Percentiles rank a stretch among this genome's conserved stretches.
Conservation (phyloP, 345 rosid species). For the Hibiscus mutabilis region DNA sequence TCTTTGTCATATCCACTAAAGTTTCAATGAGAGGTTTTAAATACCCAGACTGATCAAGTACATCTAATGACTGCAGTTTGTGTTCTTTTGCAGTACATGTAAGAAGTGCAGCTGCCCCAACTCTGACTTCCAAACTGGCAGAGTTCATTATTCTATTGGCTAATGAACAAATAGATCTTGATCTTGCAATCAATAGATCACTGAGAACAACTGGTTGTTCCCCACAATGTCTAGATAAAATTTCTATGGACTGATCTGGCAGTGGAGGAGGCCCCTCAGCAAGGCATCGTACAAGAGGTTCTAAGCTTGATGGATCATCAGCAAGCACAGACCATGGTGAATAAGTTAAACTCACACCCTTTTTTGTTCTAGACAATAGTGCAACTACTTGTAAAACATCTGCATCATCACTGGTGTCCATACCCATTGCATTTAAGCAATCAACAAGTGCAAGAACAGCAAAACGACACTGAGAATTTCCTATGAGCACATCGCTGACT, state of each 20-base stretch:
- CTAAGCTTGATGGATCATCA: slow-evolving; percentile 62
- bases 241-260: slow-evolving; percentile 81
- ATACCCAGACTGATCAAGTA: slow-evolving; percentile 54
- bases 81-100: slow-evolving; percentile 66
- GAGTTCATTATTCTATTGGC: slow-evolving; percentile 68
- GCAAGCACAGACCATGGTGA: slow-evolving; percentile 53
- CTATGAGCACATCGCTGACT: slow-evolving; percentile 59
- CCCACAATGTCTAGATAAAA: slow-evolving; percentile 71
- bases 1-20: slow-evolving; percentile 66
- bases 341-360: slow-evolving; percentile 34
- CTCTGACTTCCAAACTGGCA: slow-evolving; percentile 60
- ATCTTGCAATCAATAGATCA: slow-evolving; percentile 49
- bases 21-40: slow-evolving; percentile 45
- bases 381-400: slow-evolving; percentile 66
- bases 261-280: slow-evolving; percentile 54
- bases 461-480: slow-evolving; percentile 54
- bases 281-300: slow-evolving; percentile 49
- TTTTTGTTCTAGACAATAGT: slow-evolving; percentile 57
- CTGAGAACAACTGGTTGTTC: slow-evolving; percentile 54
- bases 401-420: slow-evolving; percentile 50
- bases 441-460: slow-evolving; percentile 57
- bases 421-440: slow-evolving; percentile 45
- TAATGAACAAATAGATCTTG: slow-evolving; percentile 42
- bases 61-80: slow-evolving; percentile 46
- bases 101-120: slow-evolving; percentile 63